Evolutionary conservation across 164 flowering plant genomes (phyloP), one percentile per base, ranked within the genome.

Genomic region (Aristolochia californica): DNA sequence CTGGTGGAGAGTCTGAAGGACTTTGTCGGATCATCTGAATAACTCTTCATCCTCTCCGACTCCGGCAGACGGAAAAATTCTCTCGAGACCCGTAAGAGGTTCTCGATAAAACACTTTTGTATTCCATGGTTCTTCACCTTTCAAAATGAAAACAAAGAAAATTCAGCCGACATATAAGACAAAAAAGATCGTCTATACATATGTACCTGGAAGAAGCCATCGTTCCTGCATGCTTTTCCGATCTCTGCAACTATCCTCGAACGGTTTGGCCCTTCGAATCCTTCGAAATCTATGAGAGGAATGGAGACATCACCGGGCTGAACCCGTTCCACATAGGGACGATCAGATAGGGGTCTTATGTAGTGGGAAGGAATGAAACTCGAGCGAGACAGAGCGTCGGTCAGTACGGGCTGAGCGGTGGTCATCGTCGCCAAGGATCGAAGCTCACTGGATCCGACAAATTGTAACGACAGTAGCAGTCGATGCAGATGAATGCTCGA

Each of bases 121-220:
- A 84, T 57, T 9, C 85, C 85, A 57, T 84, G 88, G 68, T 84
- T 84, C 65, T 71, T 79, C 1, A 82, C 72, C 84, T 81, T n/a
- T n/a, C n/a, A n/a, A n/a, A n/a, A n/a, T n/a, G n/a, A n/a, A n/a
- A n/a, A n/a, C n/a, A n/a, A n/a, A n/a, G n/a, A n/a, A n/a, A n/a
- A n/a, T n/a, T n/a, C n/a, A n/a, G n/a, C n/a, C n/a, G n/a, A n/a
- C n/a, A n/a, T n/a, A n/a, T n/a, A n/a, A n/a, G n/a, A n/a, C n/a
- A n/a, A n/a, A n/a, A n/a, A n/a, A n/a, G n/a, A n/a, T n/a, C n/a
- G n/a, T n/a, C n/a, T n/a, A n/a, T n/a, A n/a, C n/a, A 53, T 24
- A 11, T 17, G 13, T 44, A 67, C 69, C 76, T 70, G 82, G 64
- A 83, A 81, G 73, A 83, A 83, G 25, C 89, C 89, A 56, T 78